A percentile compares a stretch with the other conserved stretches of the same genome.
Conservation (phyloP, 2,329 filamentous ascomycete genomes). For the Colletotrichum acutatum region DNA sequence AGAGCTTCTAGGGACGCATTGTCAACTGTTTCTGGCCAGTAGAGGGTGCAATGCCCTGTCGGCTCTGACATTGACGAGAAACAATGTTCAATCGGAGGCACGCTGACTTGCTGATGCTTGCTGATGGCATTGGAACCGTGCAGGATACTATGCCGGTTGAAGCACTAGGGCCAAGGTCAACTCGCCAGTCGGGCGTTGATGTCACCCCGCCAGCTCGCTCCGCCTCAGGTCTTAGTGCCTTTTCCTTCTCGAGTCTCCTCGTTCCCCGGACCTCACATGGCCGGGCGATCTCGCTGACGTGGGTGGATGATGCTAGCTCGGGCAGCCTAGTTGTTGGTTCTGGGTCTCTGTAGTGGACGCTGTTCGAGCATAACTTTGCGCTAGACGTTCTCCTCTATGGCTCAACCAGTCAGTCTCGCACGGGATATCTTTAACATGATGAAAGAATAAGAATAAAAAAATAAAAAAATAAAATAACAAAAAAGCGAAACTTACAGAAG, state of each 20-base stretch:
- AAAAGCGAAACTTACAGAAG: background rate
- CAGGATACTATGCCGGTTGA: background rate
- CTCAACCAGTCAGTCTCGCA: background rate
- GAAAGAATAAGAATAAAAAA: background rate
- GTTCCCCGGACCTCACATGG: background rate
- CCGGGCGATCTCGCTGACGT: background rate
- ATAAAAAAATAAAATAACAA: too few relatives aligned
- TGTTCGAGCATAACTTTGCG: background rate
- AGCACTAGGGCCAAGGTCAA: background rate
- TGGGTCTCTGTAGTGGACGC: background rate
- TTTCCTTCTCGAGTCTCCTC: background rate
- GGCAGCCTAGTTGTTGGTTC: background rate
- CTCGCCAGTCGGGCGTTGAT: background rate
- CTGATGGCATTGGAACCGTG: background rate
- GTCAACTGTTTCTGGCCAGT: background rate
- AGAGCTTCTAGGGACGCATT: background rate
- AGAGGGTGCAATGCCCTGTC: background rate
- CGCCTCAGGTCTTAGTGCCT: background rate
- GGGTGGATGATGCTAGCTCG: background rate
- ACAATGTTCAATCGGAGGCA: background rate
- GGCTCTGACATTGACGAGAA: background rate
- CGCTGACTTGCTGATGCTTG: background rate
- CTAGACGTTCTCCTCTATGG: background rate
- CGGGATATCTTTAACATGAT: background rate
- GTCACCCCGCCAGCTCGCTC: background rate